Base-by-base conservation (phyloP, 1,284 basidiomycete species). In the Sanghuangporus weigelae region DNA sequence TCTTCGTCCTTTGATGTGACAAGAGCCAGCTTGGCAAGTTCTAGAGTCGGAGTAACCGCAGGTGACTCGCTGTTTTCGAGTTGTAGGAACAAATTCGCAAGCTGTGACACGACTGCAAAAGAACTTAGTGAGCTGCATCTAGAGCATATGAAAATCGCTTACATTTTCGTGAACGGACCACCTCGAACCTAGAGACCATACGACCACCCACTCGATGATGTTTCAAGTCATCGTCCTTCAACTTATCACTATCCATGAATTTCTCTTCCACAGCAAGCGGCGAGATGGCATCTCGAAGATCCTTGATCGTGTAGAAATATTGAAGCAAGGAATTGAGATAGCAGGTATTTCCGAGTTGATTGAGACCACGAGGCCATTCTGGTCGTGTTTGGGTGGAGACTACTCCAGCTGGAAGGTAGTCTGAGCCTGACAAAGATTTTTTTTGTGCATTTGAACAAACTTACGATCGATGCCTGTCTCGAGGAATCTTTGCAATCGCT, bases 231-330 rank as follows among this genome's bases (percentile, higher is more conserved):
- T 91, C 90, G 60, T 93, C 91, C 2, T 87, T 86, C 58, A 89
- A 76, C 67, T 87, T 88, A 62, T 87, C 87, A 42, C 89, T 84
- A 36, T 88, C 86, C 21, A 85, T 67, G 0, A 79, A 71, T 66
- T 86, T 86, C 53, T 80, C 66, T 42, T 83, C 83, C 62, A 83
- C 80, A 23, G 81, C 81, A 75, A 89, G 81, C 1, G 84, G 81
- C 31, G 83, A 76, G 16, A 96, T 85, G 7, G 89, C 86, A 10
- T 89, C 87, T 46, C 95, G 84, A 35, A 97, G 80, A 55, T 94
- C 91, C 70, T 85, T 89, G 74, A 97, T 93, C n/a, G 94, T 95
- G 74, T 95, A 96, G 73, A 97, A 95, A 74, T 97, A 97, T 79
- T 92, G 90, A 1, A 94, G 78, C 26, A 95, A 76, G 19, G 93